Conservation (phyloP, 805 yeast species). For the Wickerhamiella qilinensis region DNA sequence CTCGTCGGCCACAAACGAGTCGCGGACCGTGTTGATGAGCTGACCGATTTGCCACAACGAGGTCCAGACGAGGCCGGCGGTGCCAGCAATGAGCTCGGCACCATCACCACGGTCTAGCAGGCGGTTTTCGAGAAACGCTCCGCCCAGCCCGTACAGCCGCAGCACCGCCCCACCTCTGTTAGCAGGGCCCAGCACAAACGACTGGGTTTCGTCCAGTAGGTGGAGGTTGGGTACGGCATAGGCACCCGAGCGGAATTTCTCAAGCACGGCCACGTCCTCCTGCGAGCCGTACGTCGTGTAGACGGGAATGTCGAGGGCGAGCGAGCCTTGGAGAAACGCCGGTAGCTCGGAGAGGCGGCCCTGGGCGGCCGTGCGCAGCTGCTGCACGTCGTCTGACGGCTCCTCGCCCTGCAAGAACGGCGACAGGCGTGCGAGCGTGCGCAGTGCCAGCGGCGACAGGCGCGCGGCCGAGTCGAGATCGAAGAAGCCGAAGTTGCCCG, state of each 20-base stretch:
- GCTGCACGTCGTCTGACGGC: constrained; percentile 35
- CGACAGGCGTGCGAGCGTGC: constrained; percentile 56
- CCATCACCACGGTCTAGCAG: constrained; percentile 51
- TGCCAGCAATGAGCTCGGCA: constrained; percentile 33
- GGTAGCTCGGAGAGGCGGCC: constrained; percentile 36
- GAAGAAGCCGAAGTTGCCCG: constrained; percentile 71
- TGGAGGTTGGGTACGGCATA: constrained; percentile 39
- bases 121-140: constrained; percentile 47
- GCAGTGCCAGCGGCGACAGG: constrained; percentile 32
- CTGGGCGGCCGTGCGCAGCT: constrained; percentile 23
- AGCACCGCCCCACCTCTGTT: constrained; percentile 31
- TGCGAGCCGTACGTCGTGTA: constrained; percentile 65
- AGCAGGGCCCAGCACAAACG: constrained; percentile 25
- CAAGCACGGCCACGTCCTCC: constrained; percentile 55
- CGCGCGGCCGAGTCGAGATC: constrained; percentile 37
- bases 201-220: constrained; percentile 42
- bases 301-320: constrained; percentile 39
- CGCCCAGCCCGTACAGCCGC: constrained; percentile 56
- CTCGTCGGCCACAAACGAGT: constrained; percentile 26
- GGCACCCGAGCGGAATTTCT: constrained; percentile 40
- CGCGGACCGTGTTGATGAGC: constrained; percentile 33
- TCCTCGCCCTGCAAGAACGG: constrained; percentile 38
- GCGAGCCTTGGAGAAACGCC: constrained; percentile 30
- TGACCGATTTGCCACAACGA: constrained; percentile 57
- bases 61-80: constrained; percentile 61